phyloP scores from a whole-genome alignment of 2,329 filamentous ascomycete genomes.

The Teratosphaeria epicoccoides region DNA sequence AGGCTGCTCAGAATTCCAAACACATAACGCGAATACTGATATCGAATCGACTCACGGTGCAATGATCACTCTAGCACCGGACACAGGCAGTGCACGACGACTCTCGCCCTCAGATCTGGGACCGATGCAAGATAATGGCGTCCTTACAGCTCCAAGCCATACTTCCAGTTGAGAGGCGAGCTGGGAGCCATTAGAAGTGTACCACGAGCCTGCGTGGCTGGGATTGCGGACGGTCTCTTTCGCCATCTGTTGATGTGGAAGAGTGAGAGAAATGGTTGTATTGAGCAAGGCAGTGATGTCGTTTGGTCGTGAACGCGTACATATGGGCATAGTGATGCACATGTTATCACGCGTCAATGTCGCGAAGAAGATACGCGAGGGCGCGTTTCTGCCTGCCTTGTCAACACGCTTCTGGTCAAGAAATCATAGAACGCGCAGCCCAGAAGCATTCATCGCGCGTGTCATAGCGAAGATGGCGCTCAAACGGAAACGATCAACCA shows the following conservation, averaged over 20 bases:
- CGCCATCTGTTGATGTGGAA: conserved; percentile 11
- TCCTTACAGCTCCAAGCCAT: conserved; percentile 64
- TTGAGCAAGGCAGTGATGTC: neutral
- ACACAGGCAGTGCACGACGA: conserved; percentile 48
- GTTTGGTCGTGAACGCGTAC: neutral
- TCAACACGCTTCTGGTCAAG: neutral
- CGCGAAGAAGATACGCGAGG: neutral
- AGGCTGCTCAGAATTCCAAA: conserved; percentile 5
- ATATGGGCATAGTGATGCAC: neutral
- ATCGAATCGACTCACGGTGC: conserved; percentile 57
- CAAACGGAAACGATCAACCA: conserved; percentile 48
- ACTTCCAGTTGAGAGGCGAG: conserved; percentile 60
- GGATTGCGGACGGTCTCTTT: conserved; percentile 42
- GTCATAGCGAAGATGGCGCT: conserved; percentile 35
- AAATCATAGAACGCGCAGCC: neutral
- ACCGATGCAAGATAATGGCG: conserved; percentile 51
- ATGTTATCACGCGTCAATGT: neutral
- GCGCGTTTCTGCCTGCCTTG: neutral
- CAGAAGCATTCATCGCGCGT: neutral
- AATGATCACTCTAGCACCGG: conserved; percentile 74
- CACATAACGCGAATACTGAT: neutral
- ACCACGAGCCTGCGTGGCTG: conserved; percentile 82
- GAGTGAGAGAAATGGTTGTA: neutral
- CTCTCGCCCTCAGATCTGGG: conserved; percentile 30
- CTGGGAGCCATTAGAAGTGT: conserved; percentile 49